A percentile compares a stretch with the other conserved stretches of the same genome.
These are phyloP conservation scores for Vitis hybrid DNA, from an alignment of 177 flowering plant genomes.

Conservation along the genomic window DNA sequence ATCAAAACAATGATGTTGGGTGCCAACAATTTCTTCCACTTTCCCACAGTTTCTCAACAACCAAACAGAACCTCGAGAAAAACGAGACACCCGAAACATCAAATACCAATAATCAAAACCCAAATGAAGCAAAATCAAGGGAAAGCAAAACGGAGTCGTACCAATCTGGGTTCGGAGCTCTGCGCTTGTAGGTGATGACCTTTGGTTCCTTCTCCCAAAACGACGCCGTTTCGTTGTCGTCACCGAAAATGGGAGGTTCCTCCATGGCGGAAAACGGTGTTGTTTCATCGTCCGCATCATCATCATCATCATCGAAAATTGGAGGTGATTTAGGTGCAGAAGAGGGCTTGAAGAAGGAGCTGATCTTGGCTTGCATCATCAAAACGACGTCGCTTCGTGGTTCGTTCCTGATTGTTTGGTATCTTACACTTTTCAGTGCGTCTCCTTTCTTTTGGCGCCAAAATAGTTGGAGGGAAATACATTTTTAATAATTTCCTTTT, in stretches of 20 bases:
- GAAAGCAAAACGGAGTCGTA: slow-evolving; percentile 1
- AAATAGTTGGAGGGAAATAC: too few species aligned
- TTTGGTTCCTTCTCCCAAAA: slow-evolving; percentile 22
- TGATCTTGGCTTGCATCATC: slow-evolving; percentile 60
- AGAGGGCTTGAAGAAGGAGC: slow-evolving; percentile 51
- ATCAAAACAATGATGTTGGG: too few species aligned
- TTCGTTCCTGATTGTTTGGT: too few species aligned
- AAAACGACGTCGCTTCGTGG: too few species aligned
- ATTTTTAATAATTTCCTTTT: too few species aligned
- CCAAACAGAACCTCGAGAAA: too few species aligned
- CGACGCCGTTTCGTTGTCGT: slow-evolving; percentile 12
- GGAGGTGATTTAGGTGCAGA: slow-evolving; percentile 12
- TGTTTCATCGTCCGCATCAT: neutral
- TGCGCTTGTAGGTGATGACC: slow-evolving; percentile 50
- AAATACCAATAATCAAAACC: neutral
- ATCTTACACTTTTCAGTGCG: too few species aligned
- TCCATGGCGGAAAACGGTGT: neutral
- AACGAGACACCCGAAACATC: too few species aligned
- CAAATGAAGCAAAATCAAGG: neutral
- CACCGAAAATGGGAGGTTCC: slow-evolving; percentile 9
- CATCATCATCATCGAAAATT: neutral
- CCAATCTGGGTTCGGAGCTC: slow-evolving; percentile 31
- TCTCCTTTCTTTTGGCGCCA: too few species aligned
- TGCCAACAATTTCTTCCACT: too few species aligned
- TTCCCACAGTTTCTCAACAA: too few species aligned